Base-by-base conservation (phyloP, 2,329 filamentous ascomycete species). In the Thermoascus crustaceus region DNA sequence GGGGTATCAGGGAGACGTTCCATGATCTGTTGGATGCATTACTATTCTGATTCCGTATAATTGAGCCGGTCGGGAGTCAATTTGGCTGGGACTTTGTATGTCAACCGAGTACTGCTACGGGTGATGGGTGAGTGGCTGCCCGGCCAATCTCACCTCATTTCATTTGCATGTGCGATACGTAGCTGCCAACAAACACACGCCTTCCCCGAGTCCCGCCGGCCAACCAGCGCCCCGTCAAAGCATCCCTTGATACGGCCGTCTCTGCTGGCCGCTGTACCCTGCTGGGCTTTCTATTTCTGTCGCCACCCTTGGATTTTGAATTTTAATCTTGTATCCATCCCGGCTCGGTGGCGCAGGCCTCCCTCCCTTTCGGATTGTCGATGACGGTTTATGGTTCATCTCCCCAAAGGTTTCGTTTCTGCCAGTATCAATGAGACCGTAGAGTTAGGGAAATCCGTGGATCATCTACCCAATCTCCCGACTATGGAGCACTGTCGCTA, bases 281-380 rank as follows among this genome's bases (percentile, higher is more conserved):
- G 14, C 21, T 32, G 27, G 29, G 27, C 20, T 29, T 16, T 37
- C 27, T 32, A 32, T 32, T 37, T 37, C 30, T 37, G 27, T 37
- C 17, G 35, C 35, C 35, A 37, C 35, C 35, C 26, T 19, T 14
- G 29, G 30, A 19, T 32, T n/a, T n/a, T n/a, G n/a, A n/a, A n/a
- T n/a, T n/a, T n/a, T n/a, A n/a, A n/a, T n/a, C n/a, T n/a, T n/a
- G n/a, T 18, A 10, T 13, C 17, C 17, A 19, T 32, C 30, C 30
- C 30, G 17, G 19, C 16, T 22, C 18, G 19, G 30, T 32, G 30
- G 30, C 30, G 30, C 30, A 32, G 30, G 20, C 30, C 13, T 32
- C 17, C 19, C n/a, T n/a, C n/a, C n/a, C n/a, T n/a, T n/a, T n/a
- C n/a, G n/a, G n/a, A n/a, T n/a, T n/a, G n/a, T n/a, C n/a, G n/a